A percentile compares a stretch with the other conserved stretches of the same genome.
Conservation (phyloP, 164 flowering plant species). For the Sextonia rubra region DNA sequence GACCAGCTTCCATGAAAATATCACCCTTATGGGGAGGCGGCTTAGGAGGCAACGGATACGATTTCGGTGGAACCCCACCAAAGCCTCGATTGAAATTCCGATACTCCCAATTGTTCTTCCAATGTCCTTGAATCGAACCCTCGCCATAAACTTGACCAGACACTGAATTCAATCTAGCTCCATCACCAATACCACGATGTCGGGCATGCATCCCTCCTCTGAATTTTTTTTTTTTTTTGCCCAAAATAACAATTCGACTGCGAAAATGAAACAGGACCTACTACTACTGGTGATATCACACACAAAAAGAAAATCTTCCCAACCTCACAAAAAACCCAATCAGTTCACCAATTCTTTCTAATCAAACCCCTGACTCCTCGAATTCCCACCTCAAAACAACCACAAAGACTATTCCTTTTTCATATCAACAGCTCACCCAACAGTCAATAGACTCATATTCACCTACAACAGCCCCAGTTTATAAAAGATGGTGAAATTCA, state of each 20-base stretch:
- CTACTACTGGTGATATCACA: too few species aligned
- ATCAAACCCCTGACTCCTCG: too few species aligned
- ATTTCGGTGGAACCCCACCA: slow-evolving; percentile 42
- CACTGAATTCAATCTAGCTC: slow-evolving; percentile 41
- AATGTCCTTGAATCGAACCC: neutral
- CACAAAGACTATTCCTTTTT: too few species aligned
- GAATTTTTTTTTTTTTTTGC: too few species aligned
- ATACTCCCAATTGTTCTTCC: slow-evolving; percentile 40
- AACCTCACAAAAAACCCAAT: too few species aligned
- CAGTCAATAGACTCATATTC: too few species aligned
- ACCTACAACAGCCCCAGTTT: too few species aligned
- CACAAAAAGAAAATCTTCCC: too few species aligned
- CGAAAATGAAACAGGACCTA: neutral
- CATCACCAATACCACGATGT: slow-evolving; percentile 61
- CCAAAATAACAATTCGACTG: neutral
- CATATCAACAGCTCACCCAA: too few species aligned
- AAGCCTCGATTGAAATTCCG: slow-evolving; percentile 35
- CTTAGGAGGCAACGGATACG: slow-evolving; percentile 16
- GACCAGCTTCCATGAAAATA: slow-evolving; percentile 85
- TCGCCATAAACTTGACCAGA: neutral
- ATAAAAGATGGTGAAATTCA: too few species aligned
- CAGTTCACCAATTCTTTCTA: too few species aligned
- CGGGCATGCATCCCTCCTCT: slow-evolving; percentile 42
- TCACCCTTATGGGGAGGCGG: slow-evolving; percentile 34
- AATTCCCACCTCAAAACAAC: too few species aligned